Evolutionary conservation across 73 alveolate species (phyloP), one percentile per base, ranked within the genome.

Genomic region (Symbiodinium natans): DNA sequence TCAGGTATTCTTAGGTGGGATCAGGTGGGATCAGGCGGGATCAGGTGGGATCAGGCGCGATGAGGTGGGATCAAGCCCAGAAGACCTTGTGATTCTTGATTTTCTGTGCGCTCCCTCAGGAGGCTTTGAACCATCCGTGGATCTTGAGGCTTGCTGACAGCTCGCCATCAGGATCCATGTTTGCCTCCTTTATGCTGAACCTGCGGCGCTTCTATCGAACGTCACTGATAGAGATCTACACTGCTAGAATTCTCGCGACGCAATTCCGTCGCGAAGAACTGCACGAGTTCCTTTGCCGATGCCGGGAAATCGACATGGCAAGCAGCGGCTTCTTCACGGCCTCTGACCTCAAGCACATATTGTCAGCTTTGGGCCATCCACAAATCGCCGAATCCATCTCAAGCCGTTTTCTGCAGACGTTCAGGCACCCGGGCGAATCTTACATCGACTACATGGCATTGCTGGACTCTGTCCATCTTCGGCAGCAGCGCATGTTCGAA

Each of bases 401-500:
- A 21, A 90, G 89, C 52, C 19, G 97, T 23, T 90, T 90, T 56
- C 88, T 90, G 41, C 97, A 90, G 34, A 90, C 80, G 40, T 80
- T 77, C 68, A 80, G 98, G 13, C 92, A 80, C 46, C 98, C 92
- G n/a, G 98, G 98, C 19, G 98, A 92, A 92, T 92, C 98, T 8
- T 92, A 92, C 98, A 74, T 92, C 9, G 98, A 92, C 83, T 92
- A 92, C 84, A 80, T 92, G 90, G 98, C 98, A n/a, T 68, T 92
- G 68, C 68, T 92, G 92, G 98, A 92, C 41, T 77, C 98, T 25
- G 92, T 92, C 68, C 98, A 80, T 23, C 41, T 92, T 71, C 90
- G 85, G 46, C 98, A 92, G 92, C 98, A 92, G 33, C 92, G 98
- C 41, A 34, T 83, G 92, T 92, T 92, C 74, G 92, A 92, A 36